Evolutionary conservation across 306 rosid genomes (phyloP), one percentile per base, ranked within the genome.

Genomic region (Elaeagnus macrophylla): DNA sequence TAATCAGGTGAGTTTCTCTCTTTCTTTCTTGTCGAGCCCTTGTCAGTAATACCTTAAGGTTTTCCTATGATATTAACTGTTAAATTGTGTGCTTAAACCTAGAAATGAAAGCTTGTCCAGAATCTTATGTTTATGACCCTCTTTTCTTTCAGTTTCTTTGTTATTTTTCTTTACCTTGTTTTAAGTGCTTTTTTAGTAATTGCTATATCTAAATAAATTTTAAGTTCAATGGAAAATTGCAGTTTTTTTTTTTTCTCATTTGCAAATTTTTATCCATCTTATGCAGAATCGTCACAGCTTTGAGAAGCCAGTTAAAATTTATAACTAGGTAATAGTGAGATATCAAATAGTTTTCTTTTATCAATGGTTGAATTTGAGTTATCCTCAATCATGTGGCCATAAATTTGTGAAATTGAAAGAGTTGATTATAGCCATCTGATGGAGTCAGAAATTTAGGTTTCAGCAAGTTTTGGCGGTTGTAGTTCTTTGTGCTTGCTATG

Each of bases 261-360:
- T 37, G 7, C 44, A 18, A 12, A 20, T 45, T 38, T 57, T 8
- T 37, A 9, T 39, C 59, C 71, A 48, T 63, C 55, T 57, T 80
- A 67, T 75, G 71, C 86, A 88, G 94, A 88, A 84, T 62, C 94
- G 96, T 41, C 96, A 80, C 77, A 70, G 85, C 2, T 84, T 61
- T 77, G 94, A 84, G 85, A 84, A 88, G 86, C 94, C 94, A 12
- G 88, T 88, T 17, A 88, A 80, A 79, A 88, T 88, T 59, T 88
- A 88, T 76, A 88, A 88, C 75, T 88, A 88, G 79, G 60, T 59
- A 66, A 67, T 56, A 57, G 43, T 53, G 47, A 47, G 70, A 49
- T 59, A 58, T 37, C 57, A 50, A 14, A 17, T 56, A 57, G 18
- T 49, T 54, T 56, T 46, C 66, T 56, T 55, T 53, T 63, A 54